These are phyloP conservation scores for Pseudocercospora pini-densiflorae DNA, from an alignment of 2,329 filamentous ascomycete species.

Conservation along the genomic window DNA sequence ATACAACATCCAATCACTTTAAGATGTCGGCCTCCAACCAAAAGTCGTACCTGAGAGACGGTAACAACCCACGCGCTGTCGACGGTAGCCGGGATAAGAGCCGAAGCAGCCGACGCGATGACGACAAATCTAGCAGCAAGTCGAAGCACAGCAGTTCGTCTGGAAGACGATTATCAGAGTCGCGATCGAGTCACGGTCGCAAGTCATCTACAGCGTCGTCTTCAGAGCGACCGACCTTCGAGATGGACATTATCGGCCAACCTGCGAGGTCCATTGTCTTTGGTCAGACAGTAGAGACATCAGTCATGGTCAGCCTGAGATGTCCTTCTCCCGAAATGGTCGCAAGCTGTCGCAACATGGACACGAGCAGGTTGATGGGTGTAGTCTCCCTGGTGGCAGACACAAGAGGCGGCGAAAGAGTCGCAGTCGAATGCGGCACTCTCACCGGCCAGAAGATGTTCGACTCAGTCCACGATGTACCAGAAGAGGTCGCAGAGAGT, in stretches of 20 bases:
- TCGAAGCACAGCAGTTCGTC: conserved; percentile 29
- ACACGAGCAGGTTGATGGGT: conserved; percentile 37
- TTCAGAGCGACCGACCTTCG: conserved; percentile 33
- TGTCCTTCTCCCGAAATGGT: conserved; percentile 31
- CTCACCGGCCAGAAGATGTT: conserved; percentile 40
- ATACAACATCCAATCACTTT: conserved; percentile 12
- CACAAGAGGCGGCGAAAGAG: conserved; percentile 34
- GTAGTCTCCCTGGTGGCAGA: conserved; percentile 38
- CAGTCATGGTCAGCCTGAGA: conserved; percentile 38
- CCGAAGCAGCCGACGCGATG: conserved; percentile 28
- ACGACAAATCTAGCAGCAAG: conserved; percentile 27
- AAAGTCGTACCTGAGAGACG: conserved; percentile 36
- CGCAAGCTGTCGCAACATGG: conserved; percentile 29
- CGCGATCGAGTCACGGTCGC: conserved; percentile 31
- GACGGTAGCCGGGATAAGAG: conserved; percentile 31
- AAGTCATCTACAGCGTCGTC: conserved; percentile 27
- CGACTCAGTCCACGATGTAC: conserved; percentile 38
- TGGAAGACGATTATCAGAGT: conserved; percentile 31
- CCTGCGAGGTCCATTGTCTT: conserved; percentile 32
- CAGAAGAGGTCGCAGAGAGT: conserved; percentile 32
- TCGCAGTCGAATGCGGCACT: conserved; percentile 35
- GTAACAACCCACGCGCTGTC: conserved; percentile 35
- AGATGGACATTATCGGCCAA: conserved; percentile 40
- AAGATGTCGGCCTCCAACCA: conserved; percentile 32
- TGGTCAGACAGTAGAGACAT: conserved; percentile 37